phyloP scores from a whole-genome alignment of 208 protist species.

The Strigomonas galati region DNA sequence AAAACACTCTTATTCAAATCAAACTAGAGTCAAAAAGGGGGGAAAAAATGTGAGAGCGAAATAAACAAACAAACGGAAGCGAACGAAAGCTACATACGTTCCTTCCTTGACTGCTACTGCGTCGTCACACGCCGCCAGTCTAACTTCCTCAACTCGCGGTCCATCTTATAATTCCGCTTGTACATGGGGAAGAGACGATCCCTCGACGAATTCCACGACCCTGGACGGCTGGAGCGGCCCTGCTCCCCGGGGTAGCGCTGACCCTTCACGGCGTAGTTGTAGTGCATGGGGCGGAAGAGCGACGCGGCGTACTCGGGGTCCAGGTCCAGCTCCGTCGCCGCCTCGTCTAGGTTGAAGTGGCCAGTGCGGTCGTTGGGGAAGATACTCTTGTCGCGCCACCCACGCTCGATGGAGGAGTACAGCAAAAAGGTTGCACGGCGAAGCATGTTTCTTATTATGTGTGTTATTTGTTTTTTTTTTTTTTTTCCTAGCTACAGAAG shows the following conservation, averaged over 20 bases:
- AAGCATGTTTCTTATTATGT: constrained; percentile 15
- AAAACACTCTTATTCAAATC: too few species aligned
- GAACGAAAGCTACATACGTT: background rate
- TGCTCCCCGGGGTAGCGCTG: constrained; percentile 82
- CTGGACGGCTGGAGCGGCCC: constrained; percentile 68
- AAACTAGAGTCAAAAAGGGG: constrained; percentile 7
- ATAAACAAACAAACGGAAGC: constrained; percentile 8
- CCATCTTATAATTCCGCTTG: constrained; percentile 49
- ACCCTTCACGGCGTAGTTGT: constrained; percentile 72
- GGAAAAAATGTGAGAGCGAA: background rate
- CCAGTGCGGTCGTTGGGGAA: constrained; percentile 62
- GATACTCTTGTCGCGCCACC: constrained; percentile 48
- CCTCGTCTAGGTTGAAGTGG: constrained; percentile 82
- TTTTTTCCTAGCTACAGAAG: constrained; percentile 7
- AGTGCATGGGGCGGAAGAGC: constrained; percentile 78
- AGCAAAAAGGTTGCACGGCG: constrained; percentile 14
- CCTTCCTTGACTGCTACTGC: constrained; percentile 26
- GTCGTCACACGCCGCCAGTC: constrained; percentile 57
- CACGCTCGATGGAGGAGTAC: constrained; percentile 45
- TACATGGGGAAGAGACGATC: constrained; percentile 81
- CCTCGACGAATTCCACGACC: constrained; percentile 47
- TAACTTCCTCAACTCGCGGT: constrained; percentile 51
- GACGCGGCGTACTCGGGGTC: constrained; percentile 75
- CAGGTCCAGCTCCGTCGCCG: constrained; percentile 68
- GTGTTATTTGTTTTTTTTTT: background rate